Evolutionary conservation across 768 basidiomycete species (phyloP), one percentile per base, ranked within the genome.

Genomic region (Solioccasus polychromus): DNA sequence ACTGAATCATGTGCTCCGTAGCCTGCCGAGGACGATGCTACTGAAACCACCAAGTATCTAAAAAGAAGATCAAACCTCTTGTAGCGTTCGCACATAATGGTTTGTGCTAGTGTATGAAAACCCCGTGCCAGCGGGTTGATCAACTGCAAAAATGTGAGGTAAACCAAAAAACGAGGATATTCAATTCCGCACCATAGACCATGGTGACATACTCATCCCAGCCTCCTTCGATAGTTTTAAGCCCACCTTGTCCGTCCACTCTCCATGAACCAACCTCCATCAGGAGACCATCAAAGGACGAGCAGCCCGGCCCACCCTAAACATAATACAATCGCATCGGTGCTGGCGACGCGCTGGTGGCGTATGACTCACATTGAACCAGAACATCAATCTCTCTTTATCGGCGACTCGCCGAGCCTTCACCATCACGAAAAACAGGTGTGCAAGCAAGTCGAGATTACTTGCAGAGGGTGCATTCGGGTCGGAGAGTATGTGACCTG

Each of bases 141-240:
- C 96, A 42, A 99, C 96, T 99, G 60, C 18, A 12, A 24, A 32
- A 41, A 4, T 15, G 37, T 54, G 40, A 58, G n/a, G n/a, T n/a
- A n/a, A 28, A 24, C 18, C 22, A 14, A 42, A 5, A 35, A 30
- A 26, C n/a, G 14, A 14, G 18, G 39, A 47, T 34, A 36, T 30
- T n/a, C n/a, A 44, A 12, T 19, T 70, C 5, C 88, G 61, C 55
- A 97, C 95, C 69, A 57, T 88, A 97, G 45, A 98, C 83, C 71
- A 98, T 82, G 25, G 88, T 93, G 19, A 88, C 85, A 62, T 95
- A 97, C 63, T 98, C 95, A 61, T 98, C 93, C 95, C 95, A 98
- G 8, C 93, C 93, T 22, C 93, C 92, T 52, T 92, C 84, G 8
- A 80, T 71, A 18, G 81, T 76, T 55, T 78, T 79, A 50, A 94